A percentile compares a stretch with the other conserved stretches of the same genome.
These are phyloP conservation scores for Beauveria sp. DNA, from an alignment of 2,329 filamentous ascomycete species.

Conservation along the genomic window DNA sequence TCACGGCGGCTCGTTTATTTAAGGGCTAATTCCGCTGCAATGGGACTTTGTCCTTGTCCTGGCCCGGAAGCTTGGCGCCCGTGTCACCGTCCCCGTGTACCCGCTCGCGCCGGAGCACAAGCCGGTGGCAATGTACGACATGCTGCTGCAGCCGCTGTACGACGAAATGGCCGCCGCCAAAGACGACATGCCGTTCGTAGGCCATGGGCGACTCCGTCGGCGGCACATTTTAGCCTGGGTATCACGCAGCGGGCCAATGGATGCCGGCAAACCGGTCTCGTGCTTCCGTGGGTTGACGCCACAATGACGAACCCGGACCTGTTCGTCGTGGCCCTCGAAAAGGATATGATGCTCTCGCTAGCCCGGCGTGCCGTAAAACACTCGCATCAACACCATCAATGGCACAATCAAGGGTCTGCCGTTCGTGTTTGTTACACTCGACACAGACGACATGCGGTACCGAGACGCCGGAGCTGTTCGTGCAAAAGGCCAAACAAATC, in stretches of 20 bases:
- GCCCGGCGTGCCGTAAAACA: no score
- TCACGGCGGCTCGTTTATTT: not conserved
- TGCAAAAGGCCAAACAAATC: not conserved
- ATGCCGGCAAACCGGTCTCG: constrained; percentile 19
- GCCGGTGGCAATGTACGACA: constrained; percentile 25
- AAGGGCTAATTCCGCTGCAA: constrained; percentile 12
- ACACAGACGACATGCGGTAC: not conserved
- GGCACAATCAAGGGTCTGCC: not conserved
- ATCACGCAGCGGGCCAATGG: not conserved
- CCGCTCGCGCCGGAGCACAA: constrained; percentile 25
- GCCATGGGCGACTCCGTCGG: not conserved
- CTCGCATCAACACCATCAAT: not conserved
- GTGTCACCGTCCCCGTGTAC: constrained; percentile 25
- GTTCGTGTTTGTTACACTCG: not conserved
- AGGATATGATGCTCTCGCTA: constrained; percentile 14
- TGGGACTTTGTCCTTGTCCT: constrained; percentile 22
- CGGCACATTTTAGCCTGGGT: not conserved
- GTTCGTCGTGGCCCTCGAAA: constrained; percentile 15
- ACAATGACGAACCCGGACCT: constrained; percentile 23
- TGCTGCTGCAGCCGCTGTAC: constrained; percentile 22
- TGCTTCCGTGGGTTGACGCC: constrained; percentile 22
- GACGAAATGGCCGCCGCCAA: constrained; percentile 22
- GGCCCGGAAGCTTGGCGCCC: constrained; percentile 23
- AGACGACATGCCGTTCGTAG: constrained; percentile 22
- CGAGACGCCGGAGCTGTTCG: not conserved